Evolutionary conservation across 2,329 filamentous ascomycete genomes (phyloP), one percentile per base, ranked within the genome.

Genomic region (Paecilomyces fulvus): DNA sequence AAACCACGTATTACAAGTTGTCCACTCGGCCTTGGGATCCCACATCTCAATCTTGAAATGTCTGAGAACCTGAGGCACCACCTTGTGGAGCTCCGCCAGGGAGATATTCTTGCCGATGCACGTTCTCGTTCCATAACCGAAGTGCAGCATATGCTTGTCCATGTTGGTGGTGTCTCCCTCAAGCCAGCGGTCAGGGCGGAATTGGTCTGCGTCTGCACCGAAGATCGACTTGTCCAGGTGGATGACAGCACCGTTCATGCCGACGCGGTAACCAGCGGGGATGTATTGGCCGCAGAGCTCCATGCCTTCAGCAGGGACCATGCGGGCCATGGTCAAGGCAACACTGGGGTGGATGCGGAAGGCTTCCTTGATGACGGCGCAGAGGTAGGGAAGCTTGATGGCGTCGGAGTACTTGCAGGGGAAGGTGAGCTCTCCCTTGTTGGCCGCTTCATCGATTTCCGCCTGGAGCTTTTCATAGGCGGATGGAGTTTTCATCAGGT

Each of bases 181-280:
- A 7, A 82, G 60, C 77, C 79, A 82, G 49, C 80, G 71, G 53
- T 79, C 79, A 0, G 80, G 80, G 21, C 73, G 68, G 61, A 77
- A 82, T 0, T 73, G 56, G 31, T 73, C 65, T 2, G 74, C 72
- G 57, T 79, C 61, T 6, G 60, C 21, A 1, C 64, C 65, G 48
- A 59, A 69, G 10, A 66, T 57, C 10, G 46, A 51, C 17, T 59
- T 51, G 51, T 71, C 66, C 30, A 70, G 68, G 55, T 76, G 72
- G 17, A 78, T 63, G 3, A 70, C 73, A 58, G 75, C 75, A 2
- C 75, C 67, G 52, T 72, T 75, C 55, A 73, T 71, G 31, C 74
- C 77, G 6, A 83, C 70, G 48, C 75, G 68, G 1, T 75, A 77
- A 23, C 79, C 79, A 48, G 67, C 73, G 0, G 79, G 79, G 17